phyloP scores from a whole-genome alignment of 2,329 filamentous ascomycete species.

The Orbilia oligospora region DNA sequence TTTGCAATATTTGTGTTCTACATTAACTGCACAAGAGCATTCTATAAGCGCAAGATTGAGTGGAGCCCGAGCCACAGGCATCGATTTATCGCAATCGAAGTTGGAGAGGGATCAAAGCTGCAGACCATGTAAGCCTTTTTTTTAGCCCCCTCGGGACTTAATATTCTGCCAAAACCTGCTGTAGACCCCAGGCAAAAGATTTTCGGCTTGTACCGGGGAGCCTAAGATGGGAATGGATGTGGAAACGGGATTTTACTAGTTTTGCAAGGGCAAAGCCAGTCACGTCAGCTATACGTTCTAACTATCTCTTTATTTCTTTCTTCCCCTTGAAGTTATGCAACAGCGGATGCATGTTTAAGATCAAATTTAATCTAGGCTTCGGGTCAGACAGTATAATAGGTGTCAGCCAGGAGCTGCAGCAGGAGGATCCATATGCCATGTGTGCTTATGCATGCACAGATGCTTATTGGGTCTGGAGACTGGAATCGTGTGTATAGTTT shows the following conservation, averaged over 20 bases:
- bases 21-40: not conserved
- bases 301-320: too few relatives aligned
- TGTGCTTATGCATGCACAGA: not conserved
- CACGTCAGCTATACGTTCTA: not conserved
- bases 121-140: not conserved
- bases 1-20: too few relatives aligned
- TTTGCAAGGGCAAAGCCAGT: not conserved
- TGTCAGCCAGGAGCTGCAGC: not conserved
- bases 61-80: not conserved
- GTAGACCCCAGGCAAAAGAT: not conserved
- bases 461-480: not conserved
- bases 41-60: too few relatives aligned
- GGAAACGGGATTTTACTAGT: not conserved
- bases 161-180: not conserved
- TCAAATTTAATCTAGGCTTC: not conserved
- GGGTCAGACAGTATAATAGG: not conserved
- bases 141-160: not conserved
- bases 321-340: not conserved
- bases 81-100: not conserved
- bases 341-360: conserved; percentile 1
- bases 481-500: not conserved
- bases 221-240: not conserved
- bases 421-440: not conserved
- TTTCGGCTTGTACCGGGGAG: not conserved
- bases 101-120: not conserved